Conservation (phyloP, 805 yeast species). For the Metschnikowia kunwiensis region DNA sequence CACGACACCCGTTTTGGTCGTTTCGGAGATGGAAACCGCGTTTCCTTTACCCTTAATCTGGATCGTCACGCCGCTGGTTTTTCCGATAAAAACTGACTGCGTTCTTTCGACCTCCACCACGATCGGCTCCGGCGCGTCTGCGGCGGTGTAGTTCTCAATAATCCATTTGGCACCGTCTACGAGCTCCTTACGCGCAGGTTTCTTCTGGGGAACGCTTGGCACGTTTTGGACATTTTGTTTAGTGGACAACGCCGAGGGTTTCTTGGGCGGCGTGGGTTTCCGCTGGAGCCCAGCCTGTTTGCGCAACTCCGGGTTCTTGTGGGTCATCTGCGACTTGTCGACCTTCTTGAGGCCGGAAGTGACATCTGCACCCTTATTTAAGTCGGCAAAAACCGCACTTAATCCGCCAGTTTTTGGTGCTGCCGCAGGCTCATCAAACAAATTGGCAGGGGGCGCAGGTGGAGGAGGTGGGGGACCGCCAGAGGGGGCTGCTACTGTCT, state of each 20-base stretch:
- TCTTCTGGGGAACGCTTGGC: conserved; percentile 31
- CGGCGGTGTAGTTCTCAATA: conserved; percentile 69
- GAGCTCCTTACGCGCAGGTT: conserved; percentile 58
- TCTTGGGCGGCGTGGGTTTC: conserved; percentile 79
- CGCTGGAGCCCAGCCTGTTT: conserved; percentile 45
- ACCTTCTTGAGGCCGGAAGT: conserved; percentile 88
- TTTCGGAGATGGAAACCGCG: conserved; percentile 75
- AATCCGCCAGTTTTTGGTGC: conserved; percentile 47
- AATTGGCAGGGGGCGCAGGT: conserved; percentile 77
- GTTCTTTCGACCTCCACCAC: conserved; percentile 75
- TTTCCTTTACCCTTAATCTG: conserved; percentile 90
- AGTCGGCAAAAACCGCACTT: conserved; percentile 86
- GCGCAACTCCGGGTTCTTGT: conserved; percentile 83
- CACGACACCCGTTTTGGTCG: conserved; percentile 70
- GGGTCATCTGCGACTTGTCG: conserved; percentile 90
- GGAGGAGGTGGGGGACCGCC: conserved; percentile 79
- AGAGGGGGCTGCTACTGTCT: no score
- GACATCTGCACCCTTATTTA: conserved; percentile 80
- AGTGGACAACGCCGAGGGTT: conserved; percentile 60
- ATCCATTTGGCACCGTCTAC: conserved; percentile 84
- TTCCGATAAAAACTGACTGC: conserved; percentile 87
- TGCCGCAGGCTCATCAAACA: conserved; percentile 43
- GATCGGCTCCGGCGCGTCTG: conserved; percentile 49
- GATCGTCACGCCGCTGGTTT: conserved; percentile 68
- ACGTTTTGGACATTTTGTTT: conserved; percentile 40